Evolutionary conservation across 257 asterid species (phyloP).

Genomic region (Ligustrum vulgare): DNA sequence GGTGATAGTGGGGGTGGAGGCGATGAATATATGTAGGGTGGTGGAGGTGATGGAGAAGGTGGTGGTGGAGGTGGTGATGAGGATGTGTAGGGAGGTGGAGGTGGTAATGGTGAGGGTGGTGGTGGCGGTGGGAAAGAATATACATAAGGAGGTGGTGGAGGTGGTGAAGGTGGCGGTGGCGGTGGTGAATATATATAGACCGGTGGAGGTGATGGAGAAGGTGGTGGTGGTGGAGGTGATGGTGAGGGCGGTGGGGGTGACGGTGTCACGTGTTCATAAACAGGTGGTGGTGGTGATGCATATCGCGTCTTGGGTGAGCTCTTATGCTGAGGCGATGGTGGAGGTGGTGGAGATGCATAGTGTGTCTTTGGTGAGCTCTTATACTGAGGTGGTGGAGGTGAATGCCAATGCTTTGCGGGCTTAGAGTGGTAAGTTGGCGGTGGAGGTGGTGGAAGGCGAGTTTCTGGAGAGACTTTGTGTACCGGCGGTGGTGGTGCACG

Average conservation of each 20-base stretch:
- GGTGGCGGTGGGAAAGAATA: slow-evolving; percentile 32
- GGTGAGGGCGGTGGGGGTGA: slow-evolving; percentile 22
- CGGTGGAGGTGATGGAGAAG: slow-evolving; percentile 40
- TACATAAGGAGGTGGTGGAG: slow-evolving; percentile 25
- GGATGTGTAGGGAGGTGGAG: slow-evolving; percentile 33
- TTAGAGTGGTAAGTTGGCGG: slow-evolving; percentile 15
- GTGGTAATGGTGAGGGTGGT: slow-evolving; percentile 41
- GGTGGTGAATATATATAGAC: slow-evolving; percentile 9
- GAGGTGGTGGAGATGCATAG: slow-evolving; percentile 22
- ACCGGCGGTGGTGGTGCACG: not conserved
- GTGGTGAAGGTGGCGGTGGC: slow-evolving; percentile 39
- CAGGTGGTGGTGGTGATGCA: slow-evolving; percentile 28
- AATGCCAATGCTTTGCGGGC: slow-evolving; percentile 15
- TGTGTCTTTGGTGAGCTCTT: slow-evolving; percentile 20
- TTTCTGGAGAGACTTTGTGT: not conserved
- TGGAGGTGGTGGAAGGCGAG: slow-evolving; percentile 22
- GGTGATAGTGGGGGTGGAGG: slow-evolving; percentile 45
- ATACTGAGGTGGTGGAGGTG: slow-evolving; percentile 38
- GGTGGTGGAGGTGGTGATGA: slow-evolving; percentile 38
- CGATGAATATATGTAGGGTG: slow-evolving; percentile 32
- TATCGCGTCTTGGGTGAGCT: slow-evolving; percentile 18
- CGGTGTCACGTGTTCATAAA: slow-evolving; percentile 9
- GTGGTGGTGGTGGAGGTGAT: slow-evolving; percentile 34
- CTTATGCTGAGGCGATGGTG: slow-evolving; percentile 14
- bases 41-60: slow-evolving; percentile 29